Evolutionary conservation across 768 basidiomycete species (phyloP).

Genomic region (Tulasnella sp.): DNA sequence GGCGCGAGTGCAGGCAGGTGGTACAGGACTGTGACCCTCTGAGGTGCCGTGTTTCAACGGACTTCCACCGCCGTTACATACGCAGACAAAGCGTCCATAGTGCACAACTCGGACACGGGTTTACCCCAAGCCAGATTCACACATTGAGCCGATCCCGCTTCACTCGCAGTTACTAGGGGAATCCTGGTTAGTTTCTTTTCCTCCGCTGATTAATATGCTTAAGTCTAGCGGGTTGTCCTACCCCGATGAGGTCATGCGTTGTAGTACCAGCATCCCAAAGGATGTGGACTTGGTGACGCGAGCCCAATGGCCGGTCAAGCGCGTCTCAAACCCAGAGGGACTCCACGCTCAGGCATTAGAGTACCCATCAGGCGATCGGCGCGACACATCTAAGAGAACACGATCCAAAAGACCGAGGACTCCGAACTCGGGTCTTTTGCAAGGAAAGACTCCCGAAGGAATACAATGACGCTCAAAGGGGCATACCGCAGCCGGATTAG

Average conservation of each 20-base stretch:
- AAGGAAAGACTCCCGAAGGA: constrained; percentile 2
- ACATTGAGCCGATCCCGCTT: constrained; percentile 82
- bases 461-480: constrained; percentile 5
- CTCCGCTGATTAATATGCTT: constrained; percentile 88
- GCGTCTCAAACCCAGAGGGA: background rate
- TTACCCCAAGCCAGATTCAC: constrained; percentile 61
- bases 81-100: constrained; percentile 71
- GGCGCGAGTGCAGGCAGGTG: constrained; percentile 28
- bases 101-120: constrained; percentile 66
- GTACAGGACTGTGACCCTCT: constrained; percentile 67
- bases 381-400: background rate
- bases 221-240: constrained; percentile 82
- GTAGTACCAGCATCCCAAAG: background rate
- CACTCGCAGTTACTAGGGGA: constrained; percentile 85
- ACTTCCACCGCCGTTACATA: constrained; percentile 61
- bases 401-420: background rate
- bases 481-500: constrained; percentile 1
- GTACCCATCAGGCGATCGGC: constrained; percentile 2
- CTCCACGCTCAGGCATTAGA: constrained; percentile 3
- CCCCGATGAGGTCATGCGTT: constrained; percentile 65
- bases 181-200: constrained; percentile 90
- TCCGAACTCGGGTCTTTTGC: background rate
- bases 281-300: background rate
- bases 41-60: constrained; percentile 74
- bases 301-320: background rate